Base-by-base conservation (phyloP, 495 filamentous ascomycete genomes). In the Neurospora hispaniola region DNA sequence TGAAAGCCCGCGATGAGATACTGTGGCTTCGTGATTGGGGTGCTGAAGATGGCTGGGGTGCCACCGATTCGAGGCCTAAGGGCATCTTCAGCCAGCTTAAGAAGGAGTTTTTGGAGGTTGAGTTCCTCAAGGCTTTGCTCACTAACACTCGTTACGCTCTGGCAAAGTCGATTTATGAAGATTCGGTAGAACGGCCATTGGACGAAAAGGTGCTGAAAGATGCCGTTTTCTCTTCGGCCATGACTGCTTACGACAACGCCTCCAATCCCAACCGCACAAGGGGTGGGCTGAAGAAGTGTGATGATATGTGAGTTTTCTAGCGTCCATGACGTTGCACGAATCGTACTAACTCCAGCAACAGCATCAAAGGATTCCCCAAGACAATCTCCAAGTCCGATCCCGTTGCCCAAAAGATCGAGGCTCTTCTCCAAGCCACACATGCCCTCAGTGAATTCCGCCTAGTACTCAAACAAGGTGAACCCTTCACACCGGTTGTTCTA, bases 401-500 rank as follows among this genome's bases (percentile, higher is more conserved):
- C 2, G 83, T 74, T 2, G 79, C 90, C 66, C 87, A 85, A 71
- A 85, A 88, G 73, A 85, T 90, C 62, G 86, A 87, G 39, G 87
- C 92, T 43, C 87, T 99, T 6, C 84, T 98, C n/a, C 84, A 86
- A 54, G 94, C 96, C 20, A 97, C 96, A 0, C 94, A 99, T 79
- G 85, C 89, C 8, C 85, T 98, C 43, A 95, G 94, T 42, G 91
- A 92, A 75, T 98, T 97, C 82, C 92, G 92, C 5, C 86, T 99
- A 8, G 94, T 91, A 0, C 84, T 98, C 9, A 94, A 96, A 76
- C 94, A 96, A 79, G 94, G 94, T 46, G 91, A 97, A 73, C 94
- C 94, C 0, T 97, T 98, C 74, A 92, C 92, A 42, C 96, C 96
- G 2, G 93, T 97, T 70, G 92, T 91, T 75, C 90, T 99, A 43